Evolutionary conservation across 2,329 filamentous ascomycete genomes (phyloP), one percentile per base, ranked within the genome.

Genomic region (Alternaria triticimaculans): DNA sequence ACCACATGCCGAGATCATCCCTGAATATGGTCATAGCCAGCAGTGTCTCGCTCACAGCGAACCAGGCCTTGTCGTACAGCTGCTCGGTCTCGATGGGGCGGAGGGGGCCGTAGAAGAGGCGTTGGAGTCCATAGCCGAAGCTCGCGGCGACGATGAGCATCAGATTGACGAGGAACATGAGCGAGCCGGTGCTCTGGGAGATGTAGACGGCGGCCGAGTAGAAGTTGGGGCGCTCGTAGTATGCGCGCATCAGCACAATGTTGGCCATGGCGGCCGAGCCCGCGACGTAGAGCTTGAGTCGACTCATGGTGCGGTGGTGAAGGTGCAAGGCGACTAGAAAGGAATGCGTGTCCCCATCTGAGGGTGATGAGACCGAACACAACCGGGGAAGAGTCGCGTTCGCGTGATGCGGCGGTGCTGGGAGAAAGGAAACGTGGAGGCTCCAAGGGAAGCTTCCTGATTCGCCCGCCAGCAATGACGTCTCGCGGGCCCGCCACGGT

Each of bases 21-120:
- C 96, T 87, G 81, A 99, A 98, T 69, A 97, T 97, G 28, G 96
- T 97, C 95, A 99, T 98, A 28, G 96, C 96, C 68, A 99, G 85
- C 76, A 94, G 93, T 68, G 96, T 99, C 83, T 99, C 96, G 50
- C 95, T 97, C 44, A 98, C 92, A 43, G 96, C 95, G 77, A 97
- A 97, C 96, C 96, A 99, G 54, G 92, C 94, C 81, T 95, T 95
- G 81, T 99, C 96, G 78, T 97, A 97, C 14, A 99, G 88, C 79
- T 98, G 95, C 81, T 99, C 96, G 74, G 96, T 92, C 84, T 99
- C 96, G 83, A 97, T 93, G 25, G 94, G 91, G 70, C 96, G 93
- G 21, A 99, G 88, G 18, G 89, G 90, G 64, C 96, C 96, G 76
- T 95, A 99, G 78, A 96, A 93, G 56, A 97, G 84, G 73, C 94